Evolutionary conservation across 495 filamentous ascomycete species (phyloP), one percentile per base, ranked within the genome.

Genomic region (Neurospora sp.): DNA sequence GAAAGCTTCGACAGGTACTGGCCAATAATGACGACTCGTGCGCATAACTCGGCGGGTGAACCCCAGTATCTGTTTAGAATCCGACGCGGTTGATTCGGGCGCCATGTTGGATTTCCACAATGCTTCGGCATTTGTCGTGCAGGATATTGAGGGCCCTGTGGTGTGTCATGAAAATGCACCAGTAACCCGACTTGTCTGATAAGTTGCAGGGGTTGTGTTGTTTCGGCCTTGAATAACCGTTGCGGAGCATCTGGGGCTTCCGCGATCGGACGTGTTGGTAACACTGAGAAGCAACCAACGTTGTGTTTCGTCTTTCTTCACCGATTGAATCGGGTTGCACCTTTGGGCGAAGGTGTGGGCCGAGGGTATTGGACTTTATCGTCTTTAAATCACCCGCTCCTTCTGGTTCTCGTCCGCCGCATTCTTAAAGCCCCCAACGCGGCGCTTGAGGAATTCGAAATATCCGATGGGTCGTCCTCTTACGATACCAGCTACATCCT

Each of bases 401-500:
- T 92, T 88, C 82, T 97, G 94, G 78, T 97, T 94, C 82, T 97
- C 45, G 73, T 40, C 71, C 53, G 10, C 10, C 41, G 71, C 9
- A 53, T n/a, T 41, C 40, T 70, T n/a, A 39, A n/a, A 8, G 42
- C 45, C 38, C 22, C 76, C 53, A 59, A 81, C 70, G n/a, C 68
- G 72, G 16, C 71, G 74, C 70, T 88, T 78, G 31, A 92, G 74
- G 74, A 89, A 92, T 20, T 94, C 89, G 72, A 96, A 80, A 78
- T 95, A 96, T 8, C 88, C 85, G 42, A 92, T 86, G 69, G 85
- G 86, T 71, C 91, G 88, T 41, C 94, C 94, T 78, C 88, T 90
- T 37, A 86, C 76, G 27, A 87, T 37, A 20, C 77, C 77, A 40
- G 78, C 9, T 9, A 77, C 0, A 92, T 71, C 96, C 81, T 99